These are phyloP conservation scores for Aspergillus sp. DNA, from an alignment of 2,329 filamentous ascomycete genomes.

Conservation along the genomic window DNA sequence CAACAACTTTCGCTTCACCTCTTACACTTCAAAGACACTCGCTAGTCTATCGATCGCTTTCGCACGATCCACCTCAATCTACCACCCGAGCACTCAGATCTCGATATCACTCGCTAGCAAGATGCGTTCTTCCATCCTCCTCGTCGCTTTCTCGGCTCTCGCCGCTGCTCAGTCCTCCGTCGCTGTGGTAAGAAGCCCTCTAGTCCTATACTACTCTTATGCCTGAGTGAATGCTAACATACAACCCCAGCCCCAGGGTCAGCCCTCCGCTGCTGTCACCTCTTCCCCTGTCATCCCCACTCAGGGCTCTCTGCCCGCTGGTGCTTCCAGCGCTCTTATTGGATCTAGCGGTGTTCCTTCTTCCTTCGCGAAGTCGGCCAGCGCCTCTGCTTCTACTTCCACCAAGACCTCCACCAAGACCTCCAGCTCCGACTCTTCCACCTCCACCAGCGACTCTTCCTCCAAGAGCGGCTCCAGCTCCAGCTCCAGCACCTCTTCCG, in stretches of 20 bases:
- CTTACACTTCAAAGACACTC: constrained; percentile 9
- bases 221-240: neutral
- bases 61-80: neutral
- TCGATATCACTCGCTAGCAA: constrained; percentile 28
- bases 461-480: constrained; percentile 14
- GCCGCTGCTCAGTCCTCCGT: constrained; percentile 41
- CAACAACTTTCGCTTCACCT: constrained; percentile 8
- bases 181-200: constrained; percentile 22
- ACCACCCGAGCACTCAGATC: constrained; percentile 14
- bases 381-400: constrained; percentile 20
- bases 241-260: constrained; percentile 10
- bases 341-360: constrained; percentile 27
- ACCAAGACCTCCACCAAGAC: constrained; percentile 26
- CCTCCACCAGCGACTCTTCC: constrained; percentile 20
- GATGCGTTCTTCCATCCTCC: constrained; percentile 51
- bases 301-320: constrained; percentile 18
- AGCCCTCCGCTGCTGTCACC: constrained; percentile 33
- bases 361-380: constrained; percentile 29
- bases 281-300: constrained; percentile 37
- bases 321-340: constrained; percentile 18
- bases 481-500: constrained; percentile 27
- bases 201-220: no score
- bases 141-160: constrained; percentile 48
- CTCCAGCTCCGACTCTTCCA: constrained; percentile 20
- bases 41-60: constrained; percentile 11